Base-by-base conservation (phyloP, 1,139 yeast genomes). In the Yamadazyma jaroonii region DNA sequence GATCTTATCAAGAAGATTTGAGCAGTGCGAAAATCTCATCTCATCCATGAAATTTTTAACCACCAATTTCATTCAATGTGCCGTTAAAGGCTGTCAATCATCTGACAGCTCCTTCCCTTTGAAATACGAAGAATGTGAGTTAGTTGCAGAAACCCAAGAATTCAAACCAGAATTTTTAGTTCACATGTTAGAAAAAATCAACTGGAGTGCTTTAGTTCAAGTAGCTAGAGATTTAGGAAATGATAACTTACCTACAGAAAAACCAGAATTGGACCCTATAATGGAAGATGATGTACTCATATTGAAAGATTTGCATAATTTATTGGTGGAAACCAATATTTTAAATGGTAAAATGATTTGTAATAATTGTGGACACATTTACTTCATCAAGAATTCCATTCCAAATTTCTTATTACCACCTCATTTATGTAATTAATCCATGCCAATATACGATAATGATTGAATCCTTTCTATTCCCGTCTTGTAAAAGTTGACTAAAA, bases 361-460 rank as follows among this genome's bases (percentile, higher is more conserved):
- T 59, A 72, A 77, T 22, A 84, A 82, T 62, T 92, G 99, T 59
- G 81, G 79, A 2, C 97, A 92, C 59, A 71, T 85, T 11, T 94
- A 90, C 63, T 79, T 84, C 64, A 86, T 92, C 64, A 90, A 90
- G 64, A 90, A 89, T 68, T 80, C 92, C 41, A 89, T 92, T 52
- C 97, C 99, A 34, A 92, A 92, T 70, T 86, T 92, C 62, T 69
- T 92, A 44, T 74, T 92, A 37, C 97, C 98, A 32, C 97, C 98
- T 13, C 97, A 92, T 60, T 72, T 92, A 22, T 33, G 36, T 20
- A 17, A 17, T 17, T 17, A 17, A 17, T 17, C 20, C 20, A 17
- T 17, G 20, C 20, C 20, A 17, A 17, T 17, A 17, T 17, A 17
- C 20, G 20, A 17, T 17, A 17, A 17, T 17, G 20, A 17, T 17